Conservation (phyloP, 2,329 filamentous ascomycete species). For the Atkinsonella hypoxylon region DNA sequence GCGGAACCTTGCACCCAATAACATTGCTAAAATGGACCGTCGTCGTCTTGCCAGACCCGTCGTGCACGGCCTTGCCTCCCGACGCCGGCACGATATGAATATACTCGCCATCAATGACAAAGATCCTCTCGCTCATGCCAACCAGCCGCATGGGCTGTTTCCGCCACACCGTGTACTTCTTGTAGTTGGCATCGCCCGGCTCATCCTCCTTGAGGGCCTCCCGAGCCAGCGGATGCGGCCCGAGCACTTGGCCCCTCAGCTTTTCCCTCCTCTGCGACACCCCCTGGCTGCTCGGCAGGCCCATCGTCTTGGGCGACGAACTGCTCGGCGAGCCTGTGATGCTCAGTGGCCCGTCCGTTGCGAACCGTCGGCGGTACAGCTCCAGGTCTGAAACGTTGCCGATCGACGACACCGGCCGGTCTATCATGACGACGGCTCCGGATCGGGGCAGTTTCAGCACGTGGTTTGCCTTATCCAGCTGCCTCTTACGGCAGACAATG, state of each 20-base stretch:
- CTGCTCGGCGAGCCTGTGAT: constrained; percentile 57
- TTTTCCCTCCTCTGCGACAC: constrained; percentile 34
- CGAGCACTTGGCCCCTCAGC: constrained; percentile 38
- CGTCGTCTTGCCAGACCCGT: constrained; percentile 57
- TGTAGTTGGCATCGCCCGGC: constrained; percentile 48
- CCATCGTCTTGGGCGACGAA: constrained; percentile 54
- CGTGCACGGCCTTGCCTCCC: constrained; percentile 52
- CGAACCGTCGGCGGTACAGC: constrained; percentile 62
- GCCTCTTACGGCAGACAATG: constrained; percentile 62
- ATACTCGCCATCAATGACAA: constrained; percentile 77
- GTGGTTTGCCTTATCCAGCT: constrained; percentile 67
- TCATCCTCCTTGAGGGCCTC: constrained; percentile 49
- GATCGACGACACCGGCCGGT: constrained; percentile 68
- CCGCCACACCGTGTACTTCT: constrained; percentile 69
- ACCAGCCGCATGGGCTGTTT: constrained; percentile 76
- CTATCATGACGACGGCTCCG: constrained; percentile 61
- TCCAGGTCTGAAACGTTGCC: constrained; percentile 66
- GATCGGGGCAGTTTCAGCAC: constrained; percentile 67
- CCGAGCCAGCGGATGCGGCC: constrained; percentile 55
- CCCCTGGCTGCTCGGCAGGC: constrained; percentile 32
- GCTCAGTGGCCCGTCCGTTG: constrained; percentile 58
- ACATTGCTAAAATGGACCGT: constrained; percentile 76
- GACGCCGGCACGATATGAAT: constrained; percentile 70
- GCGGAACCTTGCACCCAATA: constrained; percentile 68
- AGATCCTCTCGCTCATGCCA: constrained; percentile 59